Evolutionary conservation across 345 rosid genomes (phyloP).

Genomic region (Laguncularia racemosa): DNA sequence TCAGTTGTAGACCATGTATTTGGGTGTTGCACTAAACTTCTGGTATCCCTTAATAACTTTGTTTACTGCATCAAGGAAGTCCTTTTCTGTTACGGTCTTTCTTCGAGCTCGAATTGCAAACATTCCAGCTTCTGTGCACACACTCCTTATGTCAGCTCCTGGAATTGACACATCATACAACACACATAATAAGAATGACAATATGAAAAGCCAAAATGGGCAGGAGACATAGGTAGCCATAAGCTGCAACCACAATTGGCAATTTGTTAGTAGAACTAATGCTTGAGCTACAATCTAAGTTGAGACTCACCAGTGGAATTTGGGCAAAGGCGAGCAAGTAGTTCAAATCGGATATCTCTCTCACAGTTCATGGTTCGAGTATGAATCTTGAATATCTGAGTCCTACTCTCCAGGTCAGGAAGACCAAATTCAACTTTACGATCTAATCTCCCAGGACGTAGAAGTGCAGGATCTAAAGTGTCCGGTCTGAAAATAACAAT

Average conservation of each 20-base stretch:
- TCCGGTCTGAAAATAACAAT: conserved; percentile 54
- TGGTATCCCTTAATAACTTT: conserved; percentile 95
- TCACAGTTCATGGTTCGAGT: conserved; percentile 94
- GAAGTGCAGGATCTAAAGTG: conserved; percentile 82
- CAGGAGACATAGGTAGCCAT: background rate
- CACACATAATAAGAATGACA: background rate
- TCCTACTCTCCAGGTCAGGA: conserved; percentile 87
- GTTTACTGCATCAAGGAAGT: conserved; percentile 94
- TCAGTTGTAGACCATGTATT: conserved; percentile 88
- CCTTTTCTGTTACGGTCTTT: conserved; percentile 93
- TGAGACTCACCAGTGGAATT: conserved; percentile 67
- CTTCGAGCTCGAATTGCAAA: conserved; percentile 83
- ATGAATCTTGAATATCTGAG: conserved; percentile 90
- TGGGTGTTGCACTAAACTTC: conserved; percentile 92
- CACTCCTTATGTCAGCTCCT: conserved; percentile 97
- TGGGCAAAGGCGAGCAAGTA: conserved; percentile 85
- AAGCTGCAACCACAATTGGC: background rate
- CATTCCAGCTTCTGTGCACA: conserved; percentile 98
- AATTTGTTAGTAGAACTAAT: background rate
- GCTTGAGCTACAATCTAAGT: background rate
- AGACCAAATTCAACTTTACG: conserved; percentile 96
- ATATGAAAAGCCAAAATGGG: background rate
- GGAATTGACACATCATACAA: conserved; percentile 6
- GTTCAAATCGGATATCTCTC: conserved; percentile 88
- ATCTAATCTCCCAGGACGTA: conserved; percentile 91